A percentile compares a stretch with the other conserved stretches of the same genome.
These are phyloP conservation scores for Curvularia sp. DNA, from an alignment of 2,329 filamentous ascomycete genomes.

Conservation along the genomic window DNA sequence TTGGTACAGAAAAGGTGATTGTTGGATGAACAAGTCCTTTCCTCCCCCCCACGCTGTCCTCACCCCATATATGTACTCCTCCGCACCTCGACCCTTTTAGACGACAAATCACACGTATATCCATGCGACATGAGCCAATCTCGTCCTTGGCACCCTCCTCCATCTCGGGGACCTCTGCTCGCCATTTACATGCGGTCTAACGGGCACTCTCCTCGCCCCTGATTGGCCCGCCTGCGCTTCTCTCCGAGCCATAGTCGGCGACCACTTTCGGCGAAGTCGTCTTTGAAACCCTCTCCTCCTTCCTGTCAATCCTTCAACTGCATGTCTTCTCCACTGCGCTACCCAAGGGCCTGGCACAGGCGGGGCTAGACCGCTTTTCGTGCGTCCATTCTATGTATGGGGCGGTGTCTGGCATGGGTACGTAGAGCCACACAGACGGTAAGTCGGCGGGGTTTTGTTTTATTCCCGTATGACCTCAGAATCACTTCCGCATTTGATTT, in stretches of 20 bases:
- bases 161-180: background rate
- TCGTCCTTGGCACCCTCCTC: background rate
- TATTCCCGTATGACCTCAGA: background rate
- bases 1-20: conserved; percentile 4
- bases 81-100: background rate
- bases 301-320: background rate
- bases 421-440: background rate
- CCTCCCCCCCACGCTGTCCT: background rate
- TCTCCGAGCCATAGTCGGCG: conserved; percentile 29
- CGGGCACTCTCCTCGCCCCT: background rate
- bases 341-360: conserved; percentile 11
- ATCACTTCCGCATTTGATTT: background rate
- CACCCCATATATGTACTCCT: background rate
- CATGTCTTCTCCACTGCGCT: background rate
- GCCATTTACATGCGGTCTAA: background rate
- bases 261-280: conserved; percentile 26
- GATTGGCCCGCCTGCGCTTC: conserved; percentile 10
- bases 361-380: conserved; percentile 15
- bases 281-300: conserved; percentile 3
- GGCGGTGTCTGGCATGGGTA: too few species aligned
- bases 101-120: background rate
- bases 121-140: conserved; percentile 1
- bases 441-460: too few species aligned
- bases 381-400: background rate
- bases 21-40: background rate